These are phyloP conservation scores for Debaryomyces robertsiae DNA, from an alignment of 1,139 yeast genomes.

Conservation along the genomic window DNA sequence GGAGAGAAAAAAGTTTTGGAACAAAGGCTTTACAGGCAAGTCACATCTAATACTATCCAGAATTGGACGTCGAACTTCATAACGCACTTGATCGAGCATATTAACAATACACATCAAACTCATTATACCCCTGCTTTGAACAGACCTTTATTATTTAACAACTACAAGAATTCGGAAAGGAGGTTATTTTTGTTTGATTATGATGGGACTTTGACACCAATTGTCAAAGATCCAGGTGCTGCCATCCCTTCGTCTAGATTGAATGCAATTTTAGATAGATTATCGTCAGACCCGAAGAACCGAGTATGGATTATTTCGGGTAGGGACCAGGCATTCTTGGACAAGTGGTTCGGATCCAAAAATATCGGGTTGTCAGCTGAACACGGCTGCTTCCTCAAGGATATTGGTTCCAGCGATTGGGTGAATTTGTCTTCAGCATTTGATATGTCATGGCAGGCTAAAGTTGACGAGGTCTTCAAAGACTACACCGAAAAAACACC, in stretches of 20 bases:
- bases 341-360: slow-evolving; percentile 80
- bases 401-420: slow-evolving; percentile 67
- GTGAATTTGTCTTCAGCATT: slow-evolving; percentile 75
- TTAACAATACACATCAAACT: slow-evolving; percentile 43
- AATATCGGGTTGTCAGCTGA: slow-evolving; percentile 88
- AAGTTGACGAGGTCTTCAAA: slow-evolving; percentile 72
- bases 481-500: slow-evolving; percentile 86
- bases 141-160: slow-evolving; percentile 62
- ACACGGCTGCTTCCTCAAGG: slow-evolving; percentile 94
- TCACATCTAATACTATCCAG: slow-evolving; percentile 73
- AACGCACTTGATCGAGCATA: slow-evolving; percentile 53
- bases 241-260: slow-evolving; percentile 89
- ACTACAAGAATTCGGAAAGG: slow-evolving; percentile 61
- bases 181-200: slow-evolving; percentile 90
- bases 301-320: slow-evolving; percentile 96
- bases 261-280: slow-evolving; percentile 56
- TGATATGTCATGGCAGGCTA: slow-evolving; percentile 93
- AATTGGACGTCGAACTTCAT: slow-evolving; percentile 76
- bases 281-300: slow-evolving; percentile 77
- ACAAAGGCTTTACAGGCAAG: slow-evolving; percentile 59
- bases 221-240: slow-evolving; percentile 96
- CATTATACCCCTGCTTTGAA: slow-evolving; percentile 86
- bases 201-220: slow-evolving; percentile 96
- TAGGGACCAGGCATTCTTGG: slow-evolving; percentile 87
- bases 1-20: slow-evolving; percentile 48